Percentiles rank a stretch among this genome's conserved stretches.
Evolutionary conservation across 345 rosid species (phyloP).

Genomic region (Eucalyptus tenuipes): DNA sequence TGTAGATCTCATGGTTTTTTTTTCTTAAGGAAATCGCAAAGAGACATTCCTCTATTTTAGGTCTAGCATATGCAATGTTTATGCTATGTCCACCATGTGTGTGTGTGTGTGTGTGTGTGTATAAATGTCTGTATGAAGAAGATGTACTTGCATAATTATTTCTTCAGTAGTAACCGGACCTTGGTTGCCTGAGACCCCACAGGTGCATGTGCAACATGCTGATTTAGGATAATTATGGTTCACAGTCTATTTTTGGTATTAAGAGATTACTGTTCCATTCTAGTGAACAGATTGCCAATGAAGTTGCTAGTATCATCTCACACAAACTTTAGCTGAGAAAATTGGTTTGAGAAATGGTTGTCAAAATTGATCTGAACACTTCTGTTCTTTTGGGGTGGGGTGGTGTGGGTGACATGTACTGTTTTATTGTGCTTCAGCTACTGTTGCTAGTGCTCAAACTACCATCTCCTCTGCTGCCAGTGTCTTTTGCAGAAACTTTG

Average conservation of each 20-base stretch:
- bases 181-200: neutral
- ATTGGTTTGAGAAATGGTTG: neutral
- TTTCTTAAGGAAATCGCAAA: neutral
- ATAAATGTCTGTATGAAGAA: neutral
- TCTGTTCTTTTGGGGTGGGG: neutral
- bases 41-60: neutral
- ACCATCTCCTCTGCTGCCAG: neutral
- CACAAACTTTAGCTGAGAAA: neutral
- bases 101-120: neutral
- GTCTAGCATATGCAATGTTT: neutral
- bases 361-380: neutral
- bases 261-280: neutral
- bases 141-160: neutral
- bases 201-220: neutral
- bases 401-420: neutral
- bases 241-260: neutral
- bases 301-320: neutral
- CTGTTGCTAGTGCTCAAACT: neutral
- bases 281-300: neutral
- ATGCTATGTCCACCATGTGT: neutral
- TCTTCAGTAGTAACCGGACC: neutral
- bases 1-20: neutral
- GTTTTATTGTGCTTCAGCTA: neutral
- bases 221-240: neutral
- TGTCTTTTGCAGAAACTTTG: neutral